Conservation (phyloP, 2,329 filamentous ascomycete species). For the Thelonectria rubi region DNA sequence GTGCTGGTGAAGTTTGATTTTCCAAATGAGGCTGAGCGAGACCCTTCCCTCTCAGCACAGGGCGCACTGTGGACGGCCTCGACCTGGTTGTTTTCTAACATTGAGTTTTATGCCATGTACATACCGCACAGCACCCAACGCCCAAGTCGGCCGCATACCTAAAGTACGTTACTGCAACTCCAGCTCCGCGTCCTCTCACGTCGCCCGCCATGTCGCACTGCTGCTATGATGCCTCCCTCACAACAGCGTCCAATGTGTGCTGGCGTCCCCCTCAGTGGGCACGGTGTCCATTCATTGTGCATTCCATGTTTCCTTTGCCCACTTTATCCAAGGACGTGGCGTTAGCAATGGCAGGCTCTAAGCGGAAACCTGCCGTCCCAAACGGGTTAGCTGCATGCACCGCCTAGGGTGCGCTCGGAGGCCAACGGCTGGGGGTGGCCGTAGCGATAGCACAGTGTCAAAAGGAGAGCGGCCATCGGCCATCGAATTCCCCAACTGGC, state of each 20-base stretch:
- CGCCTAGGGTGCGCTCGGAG: slow-evolving; percentile 11
- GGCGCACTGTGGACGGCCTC: too few species aligned
- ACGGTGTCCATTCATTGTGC: slow-evolving; percentile 11
- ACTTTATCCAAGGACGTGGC: slow-evolving; percentile 30
- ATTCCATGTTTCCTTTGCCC: slow-evolving; percentile 17
- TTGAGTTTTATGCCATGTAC: too few species aligned
- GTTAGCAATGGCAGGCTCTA: slow-evolving; percentile 24
- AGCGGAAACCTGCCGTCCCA: slow-evolving; percentile 18
- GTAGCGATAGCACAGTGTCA: slow-evolving; percentile 3
- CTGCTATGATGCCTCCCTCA: slow-evolving; percentile 11
- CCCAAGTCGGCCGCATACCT: neutral
- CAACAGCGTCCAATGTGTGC: slow-evolving; percentile 14
- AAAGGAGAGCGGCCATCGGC: slow-evolving; percentile 11
- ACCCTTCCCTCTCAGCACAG: too few species aligned
- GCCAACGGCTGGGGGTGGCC: slow-evolving; percentile 21
- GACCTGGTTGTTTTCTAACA: too few species aligned
- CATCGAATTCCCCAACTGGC: slow-evolving; percentile 6
- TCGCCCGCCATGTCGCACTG: neutral
- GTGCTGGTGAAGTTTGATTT: neutral
- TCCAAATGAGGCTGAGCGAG: neutral
- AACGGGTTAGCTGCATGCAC: slow-evolving; percentile 36
- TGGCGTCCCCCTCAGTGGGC: slow-evolving; percentile 16
- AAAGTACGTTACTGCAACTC: too few species aligned
- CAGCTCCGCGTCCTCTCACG: too few species aligned
- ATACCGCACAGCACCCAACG: too few species aligned